Conservation (phyloP, 169 alveolate genomes). For the Plasmodium adleri region DNA sequence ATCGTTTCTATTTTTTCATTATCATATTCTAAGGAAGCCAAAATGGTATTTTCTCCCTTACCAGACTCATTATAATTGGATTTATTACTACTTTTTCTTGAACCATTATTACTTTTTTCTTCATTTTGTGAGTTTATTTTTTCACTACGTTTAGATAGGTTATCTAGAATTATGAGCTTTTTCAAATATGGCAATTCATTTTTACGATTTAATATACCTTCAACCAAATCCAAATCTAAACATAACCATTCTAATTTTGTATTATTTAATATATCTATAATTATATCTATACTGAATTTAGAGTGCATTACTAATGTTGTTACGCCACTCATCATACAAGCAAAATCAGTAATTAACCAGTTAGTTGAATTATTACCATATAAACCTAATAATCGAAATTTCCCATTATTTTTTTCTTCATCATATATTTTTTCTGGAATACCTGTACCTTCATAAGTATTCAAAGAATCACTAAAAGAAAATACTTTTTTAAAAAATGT, state of each 20-base stretch:
- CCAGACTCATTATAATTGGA: no score
- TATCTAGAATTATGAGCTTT: conserved; percentile 35
- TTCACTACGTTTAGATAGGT: neutral
- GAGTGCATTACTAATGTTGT: conserved; percentile 63
- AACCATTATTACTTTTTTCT: neutral
- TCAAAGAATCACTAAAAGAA: neutral
- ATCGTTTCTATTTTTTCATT: neutral
- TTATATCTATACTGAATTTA: conserved; percentile 48
- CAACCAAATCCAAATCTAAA: conserved; percentile 15
- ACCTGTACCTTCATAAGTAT: conserved; percentile 30
- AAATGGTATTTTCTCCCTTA: neutral
- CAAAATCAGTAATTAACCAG: conserved; percentile 43
- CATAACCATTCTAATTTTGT: conserved; percentile 60
- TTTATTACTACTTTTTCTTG: no score
- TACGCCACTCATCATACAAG: conserved; percentile 21
- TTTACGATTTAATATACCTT: neutral
- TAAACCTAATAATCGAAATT: conserved; percentile 38
- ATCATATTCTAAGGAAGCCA: neutral
- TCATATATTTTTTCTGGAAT: conserved; percentile 20
- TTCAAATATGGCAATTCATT: conserved; percentile 38
- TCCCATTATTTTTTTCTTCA: conserved; percentile 41
- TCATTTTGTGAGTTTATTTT: neutral
- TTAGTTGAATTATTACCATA: conserved; percentile 56
- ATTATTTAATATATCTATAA: conserved; percentile 27
- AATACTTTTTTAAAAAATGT: neutral